Conservation (phyloP, 2,329 filamentous ascomycete genomes). For the Proliferodiscus dingleyae region DNA sequence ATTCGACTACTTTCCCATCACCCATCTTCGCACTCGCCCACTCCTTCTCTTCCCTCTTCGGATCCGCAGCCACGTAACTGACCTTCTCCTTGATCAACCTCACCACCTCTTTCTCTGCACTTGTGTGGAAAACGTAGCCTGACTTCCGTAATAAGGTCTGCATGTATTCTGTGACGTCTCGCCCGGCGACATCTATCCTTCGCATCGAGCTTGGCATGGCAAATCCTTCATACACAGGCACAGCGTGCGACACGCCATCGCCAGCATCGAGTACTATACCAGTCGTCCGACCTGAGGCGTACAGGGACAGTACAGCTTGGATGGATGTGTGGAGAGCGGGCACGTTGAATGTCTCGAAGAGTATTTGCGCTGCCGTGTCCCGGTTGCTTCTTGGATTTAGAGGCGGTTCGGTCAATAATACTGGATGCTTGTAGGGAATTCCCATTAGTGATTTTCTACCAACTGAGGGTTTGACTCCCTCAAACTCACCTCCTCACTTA, state of each 20-base stretch:
- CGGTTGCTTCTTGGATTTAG: slow-evolving; percentile 93
- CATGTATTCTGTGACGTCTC: slow-evolving; percentile 93
- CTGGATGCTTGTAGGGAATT: slow-evolving; percentile 65
- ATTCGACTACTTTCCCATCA: slow-evolving; percentile 76
- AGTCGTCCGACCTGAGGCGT: slow-evolving; percentile 92
- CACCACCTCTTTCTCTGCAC: slow-evolving; percentile 98
- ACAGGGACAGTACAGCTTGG: slow-evolving; percentile 91
- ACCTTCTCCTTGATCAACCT: slow-evolving; percentile 93
- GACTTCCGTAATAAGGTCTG: slow-evolving; percentile 87
- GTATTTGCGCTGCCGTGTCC: slow-evolving; percentile 91
- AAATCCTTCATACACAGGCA: slow-evolving; percentile 97
- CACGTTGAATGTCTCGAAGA: slow-evolving; percentile 98
- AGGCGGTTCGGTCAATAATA: slow-evolving; percentile 91
- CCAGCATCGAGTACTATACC: slow-evolving; percentile 94
- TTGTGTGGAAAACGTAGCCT: slow-evolving; percentile 93
- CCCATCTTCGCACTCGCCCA: slow-evolving; percentile 79
- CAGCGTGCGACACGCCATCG: slow-evolving; percentile 93
- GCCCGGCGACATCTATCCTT: slow-evolving; percentile 90
- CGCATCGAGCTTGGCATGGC: slow-evolving; percentile 94
- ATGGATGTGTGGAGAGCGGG: slow-evolving; percentile 95
- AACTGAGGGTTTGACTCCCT: background rate
- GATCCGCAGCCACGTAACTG: slow-evolving; percentile 85
- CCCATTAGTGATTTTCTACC: slow-evolving; percentile 7
- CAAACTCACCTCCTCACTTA: slow-evolving; percentile 81
- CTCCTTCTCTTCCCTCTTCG: slow-evolving; percentile 92